Evolutionary conservation across 2,329 filamentous ascomycete genomes (phyloP).

Genomic region (Chlorencoelia australis): DNA sequence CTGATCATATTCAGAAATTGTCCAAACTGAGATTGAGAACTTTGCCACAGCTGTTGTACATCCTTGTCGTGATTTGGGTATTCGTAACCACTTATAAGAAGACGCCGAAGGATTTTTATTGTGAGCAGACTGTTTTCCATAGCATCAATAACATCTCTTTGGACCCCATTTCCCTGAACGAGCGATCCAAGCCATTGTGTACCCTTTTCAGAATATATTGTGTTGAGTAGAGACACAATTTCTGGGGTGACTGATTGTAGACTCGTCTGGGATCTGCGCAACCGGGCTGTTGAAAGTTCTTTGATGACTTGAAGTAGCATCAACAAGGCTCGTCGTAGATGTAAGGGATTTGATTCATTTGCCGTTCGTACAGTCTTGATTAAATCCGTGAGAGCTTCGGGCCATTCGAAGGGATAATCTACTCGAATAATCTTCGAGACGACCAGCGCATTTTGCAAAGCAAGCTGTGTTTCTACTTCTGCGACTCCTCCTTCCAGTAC

Average conservation of each 20-base stretch:
- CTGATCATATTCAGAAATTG: constrained; percentile 58
- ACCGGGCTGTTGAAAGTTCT: constrained; percentile 71
- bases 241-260: constrained; percentile 74
- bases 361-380: constrained; percentile 54
- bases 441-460: constrained; percentile 79
- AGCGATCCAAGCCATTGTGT: constrained; percentile 55
- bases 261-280: constrained; percentile 64
- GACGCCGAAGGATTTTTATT: constrained; percentile 69
- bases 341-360: constrained; percentile 47
- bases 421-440: constrained; percentile 80
- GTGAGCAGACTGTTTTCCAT: constrained; percentile 70
- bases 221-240: constrained; percentile 67
- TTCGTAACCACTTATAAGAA: constrained; percentile 75
- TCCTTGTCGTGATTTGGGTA: constrained; percentile 69
- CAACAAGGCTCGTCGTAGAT: constrained; percentile 62
- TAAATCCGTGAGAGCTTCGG: constrained; percentile 48
- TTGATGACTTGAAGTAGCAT: constrained; percentile 82
- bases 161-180: constrained; percentile 42
- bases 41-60: constrained; percentile 69
- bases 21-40: constrained; percentile 70
- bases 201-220: constrained; percentile 69
- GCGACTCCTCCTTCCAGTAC: constrained; percentile 68
- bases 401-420: constrained; percentile 85
- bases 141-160: constrained; percentile 47
- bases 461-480: constrained; percentile 66